Conservation (phyloP, 1,284 basidiomycete species). For the Coriolopsis trogii region DNA sequence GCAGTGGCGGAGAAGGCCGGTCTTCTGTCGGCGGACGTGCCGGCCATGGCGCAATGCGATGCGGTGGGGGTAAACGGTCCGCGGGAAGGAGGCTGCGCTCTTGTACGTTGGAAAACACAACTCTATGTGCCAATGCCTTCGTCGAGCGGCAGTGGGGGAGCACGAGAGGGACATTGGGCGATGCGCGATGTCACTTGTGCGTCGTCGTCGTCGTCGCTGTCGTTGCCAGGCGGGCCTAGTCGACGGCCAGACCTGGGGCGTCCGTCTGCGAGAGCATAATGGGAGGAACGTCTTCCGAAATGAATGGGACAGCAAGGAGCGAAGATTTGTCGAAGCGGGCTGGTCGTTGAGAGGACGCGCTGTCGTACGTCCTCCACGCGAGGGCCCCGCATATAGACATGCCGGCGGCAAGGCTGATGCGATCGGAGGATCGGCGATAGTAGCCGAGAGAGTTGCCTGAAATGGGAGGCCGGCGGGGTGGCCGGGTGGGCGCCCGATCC, state of each 20-base stretch:
- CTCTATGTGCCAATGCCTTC: too few relatives aligned
- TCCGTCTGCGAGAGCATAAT: not conserved
- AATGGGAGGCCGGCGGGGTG: conserved; percentile 5
- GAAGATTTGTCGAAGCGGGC: not conserved
- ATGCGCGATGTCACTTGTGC: too few relatives aligned
- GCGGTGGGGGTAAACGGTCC: too few relatives aligned
- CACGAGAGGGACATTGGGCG: too few relatives aligned
- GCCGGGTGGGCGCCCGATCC: conserved; percentile 3
- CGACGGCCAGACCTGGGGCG: not conserved
- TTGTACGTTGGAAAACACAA: too few relatives aligned
- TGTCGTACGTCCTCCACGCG: conserved; percentile 1
- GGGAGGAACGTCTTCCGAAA: not conserved
- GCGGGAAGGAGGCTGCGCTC: too few relatives aligned
- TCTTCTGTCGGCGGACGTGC: not conserved
- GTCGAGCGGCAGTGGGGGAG: too few relatives aligned
- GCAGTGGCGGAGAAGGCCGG: not conserved
- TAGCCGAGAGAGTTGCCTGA: conserved; percentile 9
- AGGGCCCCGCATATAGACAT: conserved; percentile 7
- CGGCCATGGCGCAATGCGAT: not conserved
- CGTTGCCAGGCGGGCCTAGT: too few relatives aligned
- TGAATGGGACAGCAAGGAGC: not conserved
- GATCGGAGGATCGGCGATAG: conserved; percentile 20
- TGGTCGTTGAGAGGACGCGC: not conserved
- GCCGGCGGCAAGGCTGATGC: conserved; percentile 16
- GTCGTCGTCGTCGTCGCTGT: too few relatives aligned